Base-by-base conservation (phyloP, 148 eudicot species). In the Silene latifolia region DNA sequence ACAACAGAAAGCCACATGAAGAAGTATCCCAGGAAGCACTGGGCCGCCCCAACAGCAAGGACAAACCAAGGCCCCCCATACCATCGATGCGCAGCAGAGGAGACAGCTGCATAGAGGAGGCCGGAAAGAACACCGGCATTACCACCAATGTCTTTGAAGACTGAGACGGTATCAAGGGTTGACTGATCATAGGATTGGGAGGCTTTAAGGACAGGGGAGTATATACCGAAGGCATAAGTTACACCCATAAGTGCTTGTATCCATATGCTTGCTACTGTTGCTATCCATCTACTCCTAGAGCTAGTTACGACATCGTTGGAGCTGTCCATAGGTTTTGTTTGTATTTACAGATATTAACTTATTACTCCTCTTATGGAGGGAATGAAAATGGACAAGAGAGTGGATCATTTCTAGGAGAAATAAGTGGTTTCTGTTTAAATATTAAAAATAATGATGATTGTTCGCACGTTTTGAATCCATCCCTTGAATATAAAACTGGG, bases 71-170 rank as follows among this genome's bases (percentile, higher is more conserved):
- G 90, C 10, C 91, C 84, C 9, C 65, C 39, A 9, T 62, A 27
- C 27, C 70, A 53, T 1, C 65, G 23, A 25, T 35, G 72, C 8
- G 67, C 18, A 54, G 67, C 48, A 60, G 80, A 57, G 1, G 83
- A 57, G 27, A 77, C 83, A 48, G 89, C 76, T 58, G 92, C 69
- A 83, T 90, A 95, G 14, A 95, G 89, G 72, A 95, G 67, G 69
- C 98, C 98, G 67, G 98, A 92, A 60, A 95, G 73, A 19, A 90
- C 35, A 17, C 98, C 98, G 72, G 89, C 90, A 89, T 95, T 92
- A 15, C 96, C 92, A 32, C 98, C 97, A 75, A 95, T 90, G 79
- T 95, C 98, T 60, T 92, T 89, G 87, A 95, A 95, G 70, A 95
- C 97, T 18, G 97, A 90, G 74, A 95, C 85, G 4, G 86, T 89